These are phyloP conservation scores for Rhodotorula sp. DNA, from an alignment of 1,284 basidiomycete genomes.

Conservation along the genomic window DNA sequence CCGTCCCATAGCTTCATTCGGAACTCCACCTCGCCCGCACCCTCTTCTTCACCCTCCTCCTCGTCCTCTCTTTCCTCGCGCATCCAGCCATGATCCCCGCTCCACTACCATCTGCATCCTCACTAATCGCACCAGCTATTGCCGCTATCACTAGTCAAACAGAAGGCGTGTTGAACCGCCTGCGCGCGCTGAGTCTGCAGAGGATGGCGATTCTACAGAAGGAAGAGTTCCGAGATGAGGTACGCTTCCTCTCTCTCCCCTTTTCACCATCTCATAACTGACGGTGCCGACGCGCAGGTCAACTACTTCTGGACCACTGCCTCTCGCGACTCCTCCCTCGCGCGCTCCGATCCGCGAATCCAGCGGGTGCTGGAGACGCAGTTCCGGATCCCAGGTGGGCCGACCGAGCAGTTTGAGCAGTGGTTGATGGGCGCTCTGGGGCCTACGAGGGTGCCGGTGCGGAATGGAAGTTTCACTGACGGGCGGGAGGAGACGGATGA, in stretches of 20 bases:
- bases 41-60: conserved; percentile 8
- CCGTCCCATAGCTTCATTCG: conserved; percentile 17
- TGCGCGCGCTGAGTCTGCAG: conserved; percentile 18
- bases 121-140: conserved; percentile 5
- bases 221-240: conserved; percentile 12
- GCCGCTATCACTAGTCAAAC: conserved; percentile 4
- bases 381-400: background rate
- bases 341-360: conserved; percentile 10
- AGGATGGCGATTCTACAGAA: conserved; percentile 28
- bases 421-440: conserved; percentile 9
- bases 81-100: background rate
- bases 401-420: conserved; percentile 1
- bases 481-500: background rate
- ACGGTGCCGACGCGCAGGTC: background rate
- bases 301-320: conserved; percentile 13
- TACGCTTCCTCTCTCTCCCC: background rate
- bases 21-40: conserved; percentile 22
- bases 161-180: conserved; percentile 12
- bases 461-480: too few species aligned
- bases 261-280: background rate
- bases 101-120: background rate
- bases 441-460: background rate
- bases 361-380: background rate
- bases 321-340: conserved; percentile 10
- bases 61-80: conserved; percentile 15